phyloP scores from a whole-genome alignment of 768 basidiomycete genomes.

The Leccinum uliginosum region DNA sequence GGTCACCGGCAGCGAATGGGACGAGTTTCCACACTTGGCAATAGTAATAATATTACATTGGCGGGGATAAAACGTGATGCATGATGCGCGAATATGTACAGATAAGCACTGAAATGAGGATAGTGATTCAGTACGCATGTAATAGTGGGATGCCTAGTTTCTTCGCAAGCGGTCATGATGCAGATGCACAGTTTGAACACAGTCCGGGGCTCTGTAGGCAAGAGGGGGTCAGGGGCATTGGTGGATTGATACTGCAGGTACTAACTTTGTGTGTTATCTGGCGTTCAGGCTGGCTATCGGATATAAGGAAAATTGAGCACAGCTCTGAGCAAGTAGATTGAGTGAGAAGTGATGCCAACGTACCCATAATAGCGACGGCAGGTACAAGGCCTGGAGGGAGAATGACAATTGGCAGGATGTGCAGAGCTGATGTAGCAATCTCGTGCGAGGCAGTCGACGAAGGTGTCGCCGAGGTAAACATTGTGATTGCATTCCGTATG shows the following conservation, averaged over 20 bases:
- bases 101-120: background rate
- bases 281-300: slow-evolving; percentile 51
- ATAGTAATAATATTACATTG: slow-evolving; percentile 15
- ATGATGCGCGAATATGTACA: slow-evolving; percentile 13
- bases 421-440: slow-evolving; percentile 44
- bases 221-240: slow-evolving; percentile 12
- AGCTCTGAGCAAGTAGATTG: background rate
- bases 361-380: slow-evolving; percentile 60
- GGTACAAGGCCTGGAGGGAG: slow-evolving; percentile 30
- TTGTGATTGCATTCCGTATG: slow-evolving; percentile 54
- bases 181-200: slow-evolving; percentile 35
- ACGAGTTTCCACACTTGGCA: background rate
- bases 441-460: slow-evolving; percentile 48
- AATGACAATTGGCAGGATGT: slow-evolving; percentile 47
- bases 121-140: background rate
- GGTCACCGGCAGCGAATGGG: background rate
- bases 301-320: background rate
- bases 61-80: slow-evolving; percentile 1
- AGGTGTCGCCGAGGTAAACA: slow-evolving; percentile 38
- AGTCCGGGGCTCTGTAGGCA: slow-evolving; percentile 33
- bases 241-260: slow-evolving; percentile 8
- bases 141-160: background rate
- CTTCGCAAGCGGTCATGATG: slow-evolving; percentile 6
- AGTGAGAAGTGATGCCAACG: slow-evolving; percentile 10
- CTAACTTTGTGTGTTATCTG: slow-evolving; percentile 42